Base-by-base conservation (phyloP, 192 early-diverging fungal species). In the Gryganskiella cystojenkinii region DNA sequence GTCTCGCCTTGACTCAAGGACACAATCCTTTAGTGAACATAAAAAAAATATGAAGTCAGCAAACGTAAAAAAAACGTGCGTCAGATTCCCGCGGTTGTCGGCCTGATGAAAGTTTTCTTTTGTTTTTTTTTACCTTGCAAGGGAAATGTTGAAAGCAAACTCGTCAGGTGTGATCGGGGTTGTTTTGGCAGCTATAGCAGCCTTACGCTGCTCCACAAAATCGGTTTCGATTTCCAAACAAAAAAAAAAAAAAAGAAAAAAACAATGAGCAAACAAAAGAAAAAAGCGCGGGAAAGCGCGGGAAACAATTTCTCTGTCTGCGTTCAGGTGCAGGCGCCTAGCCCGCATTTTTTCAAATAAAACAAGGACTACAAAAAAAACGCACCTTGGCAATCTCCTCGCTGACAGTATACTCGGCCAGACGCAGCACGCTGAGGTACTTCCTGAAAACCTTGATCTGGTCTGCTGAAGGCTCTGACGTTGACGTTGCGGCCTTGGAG, bases 301-400 rank as follows among this genome's bases (percentile, higher is more conserved):
- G 28, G 58, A 57, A 52, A 43, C 49, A 51, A 37, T 30, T 37
- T 34, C 20, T 24, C 37, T 33, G 37, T 56, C 34, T 4, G 37
- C 24, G 15, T 44, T 10, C 22, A 35, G n/a, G 25, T 30, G 34
- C 9, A 24, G 22, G 40, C 42, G n/a, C n/a, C n/a, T n/a, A n/a
- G n/a, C n/a, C n/a, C n/a, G n/a, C n/a, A n/a, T n/a, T 28, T 25
- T 62, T 34, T 34, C 44, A 54, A 64, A 51, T 7, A 51, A 51
- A 9, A 46, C 19, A 52, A 25, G 31, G 53, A 25, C 2, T 25
- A 49, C 50, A 52, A 35, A 46, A 46, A 46, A 5, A 59, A 11
- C 33, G 54, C 80, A 80, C 84, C 62, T 92, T 83, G 3, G 92
- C 90, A 42, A 91, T 80, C 9, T 82, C 67, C 28, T 90, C 83